These are phyloP conservation scores for Wallacemonas collosoma DNA, from an alignment of 208 protist species.

Conservation along the genomic window DNA sequence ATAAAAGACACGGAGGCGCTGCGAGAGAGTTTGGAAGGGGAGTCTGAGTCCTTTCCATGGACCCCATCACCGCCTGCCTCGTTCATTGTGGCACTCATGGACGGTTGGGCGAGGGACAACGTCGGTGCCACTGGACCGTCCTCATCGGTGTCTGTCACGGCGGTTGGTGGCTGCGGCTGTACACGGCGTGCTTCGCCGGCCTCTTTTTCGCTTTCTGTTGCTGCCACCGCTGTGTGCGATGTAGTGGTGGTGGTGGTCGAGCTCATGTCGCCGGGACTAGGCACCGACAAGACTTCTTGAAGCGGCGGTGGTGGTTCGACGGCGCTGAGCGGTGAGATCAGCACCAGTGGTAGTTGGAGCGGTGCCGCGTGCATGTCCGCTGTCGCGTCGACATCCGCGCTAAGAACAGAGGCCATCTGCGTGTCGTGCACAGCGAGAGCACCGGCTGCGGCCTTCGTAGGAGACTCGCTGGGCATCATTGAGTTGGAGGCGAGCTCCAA, in stretches of 20 bases:
- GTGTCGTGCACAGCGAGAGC: not conserved
- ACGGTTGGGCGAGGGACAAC: not conserved
- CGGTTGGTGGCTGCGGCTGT: too few relatives aligned
- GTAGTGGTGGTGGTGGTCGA: not conserved
- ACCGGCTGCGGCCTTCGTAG: not conserved
- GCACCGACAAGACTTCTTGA: not conserved
- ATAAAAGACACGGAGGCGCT: conserved; percentile 12
- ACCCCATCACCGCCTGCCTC: not conserved
- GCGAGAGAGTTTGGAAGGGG: not conserved
- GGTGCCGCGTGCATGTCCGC: not conserved
- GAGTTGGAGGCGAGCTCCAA: too few relatives aligned
- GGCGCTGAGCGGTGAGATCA: too few relatives aligned
- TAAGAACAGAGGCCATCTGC: not conserved
- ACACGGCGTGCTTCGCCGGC: not conserved
- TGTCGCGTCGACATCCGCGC: not conserved
- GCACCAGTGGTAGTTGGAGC: not conserved
- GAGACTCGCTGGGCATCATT: too few relatives aligned
- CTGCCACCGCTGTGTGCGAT: not conserved
- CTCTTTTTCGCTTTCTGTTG: not conserved
- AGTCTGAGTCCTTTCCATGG: not conserved
- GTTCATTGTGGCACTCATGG: not conserved
- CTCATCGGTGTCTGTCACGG: not conserved
- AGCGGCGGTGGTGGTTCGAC: not conserved
- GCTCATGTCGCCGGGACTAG: not conserved
- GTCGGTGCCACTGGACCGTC: too few relatives aligned